phyloP scores from a whole-genome alignment of 148 eudicot species.

The Silene uniflora region DNA sequence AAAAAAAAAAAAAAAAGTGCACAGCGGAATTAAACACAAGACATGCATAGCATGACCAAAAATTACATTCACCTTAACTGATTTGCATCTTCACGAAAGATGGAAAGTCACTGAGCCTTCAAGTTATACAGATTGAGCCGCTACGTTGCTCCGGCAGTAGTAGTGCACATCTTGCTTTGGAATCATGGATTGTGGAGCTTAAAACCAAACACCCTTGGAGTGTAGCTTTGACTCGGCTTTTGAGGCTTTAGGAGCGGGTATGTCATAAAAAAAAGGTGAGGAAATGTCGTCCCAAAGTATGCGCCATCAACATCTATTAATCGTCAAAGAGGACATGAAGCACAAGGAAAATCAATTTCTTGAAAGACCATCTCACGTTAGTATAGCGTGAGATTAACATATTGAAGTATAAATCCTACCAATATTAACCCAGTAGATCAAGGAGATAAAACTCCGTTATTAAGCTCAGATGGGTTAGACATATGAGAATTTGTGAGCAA shows the following conservation, averaged over 20 bases:
- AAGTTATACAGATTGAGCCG: constrained; percentile 1
- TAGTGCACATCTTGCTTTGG: background rate
- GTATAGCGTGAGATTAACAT: background rate
- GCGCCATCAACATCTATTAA: constrained; percentile 60
- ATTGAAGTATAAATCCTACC: too few species aligned
- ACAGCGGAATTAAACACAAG: background rate
- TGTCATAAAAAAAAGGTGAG: constrained; percentile 65
- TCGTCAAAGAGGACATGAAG: constrained; percentile 29
- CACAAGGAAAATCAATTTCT: background rate
- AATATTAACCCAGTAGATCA: background rate
- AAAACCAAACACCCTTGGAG: constrained; percentile 65
- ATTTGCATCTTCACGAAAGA: constrained; percentile 4
- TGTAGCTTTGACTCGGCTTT: constrained; percentile 45
- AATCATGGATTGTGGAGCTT: constrained; percentile 65
- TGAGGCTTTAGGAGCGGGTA: constrained; percentile 61
- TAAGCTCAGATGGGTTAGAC: background rate
- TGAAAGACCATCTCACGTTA: background rate
- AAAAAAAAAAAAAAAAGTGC: background rate
- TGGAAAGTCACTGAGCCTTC: background rate
- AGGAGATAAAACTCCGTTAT: background rate
- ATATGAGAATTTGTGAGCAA: background rate
- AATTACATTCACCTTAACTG: constrained; percentile 9
- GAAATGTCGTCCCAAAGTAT: constrained; percentile 63
- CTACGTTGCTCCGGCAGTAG: background rate
- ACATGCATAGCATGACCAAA: background rate